Conservation (phyloP, 495 filamentous ascomycete species). For the Apiosordaria backusii region DNA sequence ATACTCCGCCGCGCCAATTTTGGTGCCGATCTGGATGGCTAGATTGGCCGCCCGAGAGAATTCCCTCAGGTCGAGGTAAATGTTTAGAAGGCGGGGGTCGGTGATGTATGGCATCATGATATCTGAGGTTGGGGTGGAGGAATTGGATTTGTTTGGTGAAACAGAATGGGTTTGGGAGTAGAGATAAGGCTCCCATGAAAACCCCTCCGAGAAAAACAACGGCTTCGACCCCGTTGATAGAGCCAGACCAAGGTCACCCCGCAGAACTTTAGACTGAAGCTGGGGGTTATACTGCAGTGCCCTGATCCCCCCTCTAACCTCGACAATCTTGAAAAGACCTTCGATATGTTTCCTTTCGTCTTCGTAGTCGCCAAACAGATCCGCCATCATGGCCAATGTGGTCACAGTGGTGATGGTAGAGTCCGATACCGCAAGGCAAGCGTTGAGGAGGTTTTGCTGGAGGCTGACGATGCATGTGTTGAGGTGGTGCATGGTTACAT, state of each 20-base stretch:
- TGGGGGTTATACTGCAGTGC: slow-evolving; percentile 12
- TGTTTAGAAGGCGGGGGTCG: slow-evolving; percentile 13
- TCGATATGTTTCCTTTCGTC: slow-evolving; percentile 33
- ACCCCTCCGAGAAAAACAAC: slow-evolving; percentile 11
- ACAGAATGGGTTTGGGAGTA: background rate
- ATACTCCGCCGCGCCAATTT: slow-evolving; percentile 11
- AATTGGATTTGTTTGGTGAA: background rate
- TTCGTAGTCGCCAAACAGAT: slow-evolving; percentile 25
- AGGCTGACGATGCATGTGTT: slow-evolving; percentile 13
- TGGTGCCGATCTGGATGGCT: slow-evolving; percentile 11
- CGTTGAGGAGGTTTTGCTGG: slow-evolving; percentile 12
- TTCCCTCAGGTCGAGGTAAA: slow-evolving; percentile 17
- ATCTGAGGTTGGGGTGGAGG: background rate
- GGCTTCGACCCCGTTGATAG: slow-evolving; percentile 9
- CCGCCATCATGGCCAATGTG: slow-evolving; percentile 30
- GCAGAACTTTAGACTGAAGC: slow-evolving; percentile 22
- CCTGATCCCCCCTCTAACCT: slow-evolving; percentile 34
- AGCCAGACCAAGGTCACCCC: slow-evolving; percentile 12
- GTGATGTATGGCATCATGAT: background rate
- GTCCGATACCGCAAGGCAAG: slow-evolving; percentile 12
- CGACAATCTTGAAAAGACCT: slow-evolving; percentile 36
- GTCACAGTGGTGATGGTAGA: slow-evolving; percentile 36
- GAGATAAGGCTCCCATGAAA: slow-evolving; percentile 19
- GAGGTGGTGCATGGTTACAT: slow-evolving; percentile 9
- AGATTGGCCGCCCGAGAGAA: slow-evolving; percentile 18